Evolutionary conservation across 2,329 filamentous ascomycete species (phyloP), one percentile per base, ranked within the genome.

Genomic region (Colletotrichum theobromicola): DNA sequence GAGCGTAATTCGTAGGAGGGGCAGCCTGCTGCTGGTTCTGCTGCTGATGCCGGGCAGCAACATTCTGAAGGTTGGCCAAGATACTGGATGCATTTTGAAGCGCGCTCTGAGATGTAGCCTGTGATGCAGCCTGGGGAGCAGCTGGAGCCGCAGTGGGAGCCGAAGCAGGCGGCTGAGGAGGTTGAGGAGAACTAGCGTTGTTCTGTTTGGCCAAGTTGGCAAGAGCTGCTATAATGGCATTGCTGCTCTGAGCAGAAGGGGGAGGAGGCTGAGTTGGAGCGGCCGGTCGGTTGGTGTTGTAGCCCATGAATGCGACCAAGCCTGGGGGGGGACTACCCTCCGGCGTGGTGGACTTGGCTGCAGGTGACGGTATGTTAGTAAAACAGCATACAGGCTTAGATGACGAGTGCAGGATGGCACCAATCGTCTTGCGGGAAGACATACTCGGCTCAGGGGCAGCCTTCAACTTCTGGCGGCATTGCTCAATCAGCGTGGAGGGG

Each of bases 131-230:
- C 18, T 50, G 63, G 42, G 42, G n/a, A 50, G 82, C 77, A 77
- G 82, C 81, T 76, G 58, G 72, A n/a, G 55, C 50, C 15, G 32
- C 28, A 64, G 50, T 15, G 10, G 35, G 63, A 63, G 42, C 42
- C 15, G 64, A 58, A 42, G 53, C 53, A 24, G 60, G 61, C 46
- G 18, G 24, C 24, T 70, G 80, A 76, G 85, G 78, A 57, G 46
- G 78, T 66, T 77, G 81, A 66, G 60, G 53, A 66, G 86, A 83
- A 68, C 87, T 83, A 26, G 86, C 86, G 46, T 88, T 90, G 82
- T 92, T 95, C 83, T 95, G 93, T 77, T 94, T 93, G 50, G 94
- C 94, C 85, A 97, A 94, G 80, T 94, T 94, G 77, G 94, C 94
- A 76, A 97, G 89, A 58, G 93, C 93, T 82, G 94, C 94, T 84